Percentiles rank a stretch among this genome's conserved stretches.
phyloP scores from a whole-genome alignment of 352 stramenopile genomes.

The Pythium aristosporum region DNA sequence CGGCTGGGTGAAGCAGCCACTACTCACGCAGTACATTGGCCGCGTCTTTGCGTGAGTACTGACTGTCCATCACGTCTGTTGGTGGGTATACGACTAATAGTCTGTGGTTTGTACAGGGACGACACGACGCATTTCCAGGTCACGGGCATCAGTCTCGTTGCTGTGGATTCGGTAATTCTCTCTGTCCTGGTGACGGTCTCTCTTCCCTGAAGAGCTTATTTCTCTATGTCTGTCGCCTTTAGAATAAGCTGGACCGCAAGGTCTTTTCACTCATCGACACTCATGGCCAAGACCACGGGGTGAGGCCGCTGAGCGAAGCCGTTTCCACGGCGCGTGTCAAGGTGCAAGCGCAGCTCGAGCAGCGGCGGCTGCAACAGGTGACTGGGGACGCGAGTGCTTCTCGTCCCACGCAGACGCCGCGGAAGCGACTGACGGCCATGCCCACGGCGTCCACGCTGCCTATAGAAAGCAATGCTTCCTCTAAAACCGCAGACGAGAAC shows the following conservation, averaged over 20 bases:
- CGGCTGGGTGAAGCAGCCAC: slow-evolving; percentile 63
- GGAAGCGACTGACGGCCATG: slow-evolving; percentile 12
- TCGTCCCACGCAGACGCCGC: not conserved
- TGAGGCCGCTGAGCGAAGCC: slow-evolving; percentile 53
- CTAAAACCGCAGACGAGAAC: not conserved
- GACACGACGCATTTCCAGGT: slow-evolving; percentile 48
- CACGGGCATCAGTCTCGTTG: slow-evolving; percentile 42
- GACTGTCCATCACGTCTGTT: not conserved
- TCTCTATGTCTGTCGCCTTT: not conserved
- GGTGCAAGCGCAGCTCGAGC: slow-evolving; percentile 22
- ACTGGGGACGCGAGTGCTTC: not conserved
- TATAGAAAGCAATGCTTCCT: not conserved
- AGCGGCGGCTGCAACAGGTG: not conserved
- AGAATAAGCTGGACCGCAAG: slow-evolving; percentile 64
- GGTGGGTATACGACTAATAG: not conserved
- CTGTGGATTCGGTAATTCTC: slow-evolving; percentile 38
- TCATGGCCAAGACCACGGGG: slow-evolving; percentile 37
- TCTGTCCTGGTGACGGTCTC: slow-evolving; percentile 1
- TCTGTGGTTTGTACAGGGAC: slow-evolving; percentile 29
- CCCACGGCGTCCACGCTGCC: not conserved
- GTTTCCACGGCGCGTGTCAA: slow-evolving; percentile 56
- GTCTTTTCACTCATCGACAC: slow-evolving; percentile 55
- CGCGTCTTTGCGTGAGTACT: slow-evolving; percentile 54
- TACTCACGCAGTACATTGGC: slow-evolving; percentile 73
- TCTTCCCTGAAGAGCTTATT: not conserved